Evolutionary conservation across 176 grass and related monocot genomes (phyloP), one percentile per base, ranked within the genome.

Genomic region (Paspalum vaginatum): DNA sequence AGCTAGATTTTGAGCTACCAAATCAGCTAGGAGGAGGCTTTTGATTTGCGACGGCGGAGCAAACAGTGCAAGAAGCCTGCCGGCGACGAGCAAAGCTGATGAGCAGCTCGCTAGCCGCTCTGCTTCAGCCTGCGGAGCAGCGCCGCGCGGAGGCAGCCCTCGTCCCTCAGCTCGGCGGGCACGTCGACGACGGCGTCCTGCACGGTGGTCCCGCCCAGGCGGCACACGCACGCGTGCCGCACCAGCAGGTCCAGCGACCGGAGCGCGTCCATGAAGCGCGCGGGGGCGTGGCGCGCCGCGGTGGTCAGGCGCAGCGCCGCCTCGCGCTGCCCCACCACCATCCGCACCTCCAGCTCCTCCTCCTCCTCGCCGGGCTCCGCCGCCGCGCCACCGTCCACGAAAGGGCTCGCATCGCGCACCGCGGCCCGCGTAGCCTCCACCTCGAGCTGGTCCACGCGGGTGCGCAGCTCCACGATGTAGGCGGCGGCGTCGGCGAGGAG

Each of bases 401-500:
- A 25, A 1, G 11, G 5, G 22, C 5, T 22, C 22, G 56, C 22
- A 9, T n/a, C 46, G 2, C 11, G 8, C 5, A 2, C 32, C 8
- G 46, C 26, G 0, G 68, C 40, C 53, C 18, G 11, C 27, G 7
- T 65, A 22, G 53, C 60, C 44, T 89, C 84, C 63, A 53, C 42
- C 81, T 87, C 76, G 51, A 84, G 75, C 49, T 3, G 16, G 47
- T 65, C 45, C 2, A 90, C 72, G 32, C 80, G 79, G 68, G 20
- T 41, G 17, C 85, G 77, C 22, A 93, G 86, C 54, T 90, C 74
- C 32, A 61, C 26, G 59, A 93, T 93, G 85, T 93, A 93, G 44
- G 62, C 12, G 18, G 81, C 50, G 40, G 91, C 88, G 75, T 90
- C 91, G 6, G 73, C 65, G 15, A 93, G 81, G 51, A 93, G 84